Evolutionary conservation across 2,329 filamentous ascomycete genomes (phyloP), one percentile per base, ranked within the genome.

Genomic region (Calonectria pteridis): DNA sequence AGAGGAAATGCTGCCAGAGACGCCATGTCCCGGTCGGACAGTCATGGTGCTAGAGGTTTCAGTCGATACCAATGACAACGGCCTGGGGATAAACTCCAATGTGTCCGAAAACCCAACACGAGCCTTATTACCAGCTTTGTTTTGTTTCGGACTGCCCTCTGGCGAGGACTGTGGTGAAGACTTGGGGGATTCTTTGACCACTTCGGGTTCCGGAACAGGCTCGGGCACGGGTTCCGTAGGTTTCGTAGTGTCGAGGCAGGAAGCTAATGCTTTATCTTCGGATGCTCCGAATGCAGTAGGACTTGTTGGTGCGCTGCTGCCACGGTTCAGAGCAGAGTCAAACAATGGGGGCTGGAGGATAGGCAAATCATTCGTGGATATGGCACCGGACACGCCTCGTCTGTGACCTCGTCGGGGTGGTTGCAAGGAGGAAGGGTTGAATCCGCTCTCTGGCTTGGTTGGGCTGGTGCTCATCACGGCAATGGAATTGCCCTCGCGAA

Each of bases 31-130:
- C 4, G 89, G 89, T 31, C 92, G 90, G 23, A 93, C 89, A 0
- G 94, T 95, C 68, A 91, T 86, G 3, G 94, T 97, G 81, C 93
- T 95, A 58, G 95, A 93, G 0, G 94, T 95, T 82, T 97, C 95
- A 26, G 93, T 96, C 1, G 95, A 98, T 18, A 97, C 92, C 26
- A 96, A 88, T 2, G 96, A 98, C 23, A 97, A 85, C 0, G 96
- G 95, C 14, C 95, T 91, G 6, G 94, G 94, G 78, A 96, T 96
- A 75, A 94, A 95, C 83, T 97, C 94, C 33, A 97, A 88, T 14
- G 91, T 94, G 76, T 97, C 95, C 1, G 94, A 95, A 81, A 98
- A 98, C 0, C 94, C 94, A 58, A 98, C 95, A 16, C 94, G 89
- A 51, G 92, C 90, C 73, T 92, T 90, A 5, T 89, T 88, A 11